Percentiles rank a stretch among this genome's conserved stretches.
These are phyloP conservation scores for Candida boidinii DNA, from an alignment of 805 yeast genomes.

Conservation along the genomic window DNA sequence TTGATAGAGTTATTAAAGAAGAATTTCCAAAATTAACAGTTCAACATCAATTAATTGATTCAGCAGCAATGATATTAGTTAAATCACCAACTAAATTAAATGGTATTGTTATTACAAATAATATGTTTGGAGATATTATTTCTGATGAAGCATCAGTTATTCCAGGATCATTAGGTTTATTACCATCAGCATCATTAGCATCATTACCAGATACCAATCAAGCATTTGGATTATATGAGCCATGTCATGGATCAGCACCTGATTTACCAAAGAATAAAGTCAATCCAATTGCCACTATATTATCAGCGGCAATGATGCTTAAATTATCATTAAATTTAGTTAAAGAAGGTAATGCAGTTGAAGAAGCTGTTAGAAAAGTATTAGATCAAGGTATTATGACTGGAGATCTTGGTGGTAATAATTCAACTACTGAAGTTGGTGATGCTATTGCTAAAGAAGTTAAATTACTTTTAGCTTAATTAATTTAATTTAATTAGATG, in stretches of 20 bases:
- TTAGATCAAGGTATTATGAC: conserved; percentile 83
- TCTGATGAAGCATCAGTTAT: conserved; percentile 97
- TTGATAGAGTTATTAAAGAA: conserved; percentile 68
- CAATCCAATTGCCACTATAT: conserved; percentile 90
- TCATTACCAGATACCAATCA: conserved; percentile 92
- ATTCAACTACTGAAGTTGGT: conserved; percentile 84
- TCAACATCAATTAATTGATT: conserved; percentile 94
- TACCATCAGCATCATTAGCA: conserved; percentile 94
- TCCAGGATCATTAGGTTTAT: conserved; percentile 93
- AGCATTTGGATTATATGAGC: conserved; percentile 96
- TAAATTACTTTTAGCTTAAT: conserved; percentile 21
- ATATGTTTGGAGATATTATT: conserved; percentile 98
- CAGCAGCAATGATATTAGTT: conserved; percentile 97
- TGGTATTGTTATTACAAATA: conserved; percentile 87
- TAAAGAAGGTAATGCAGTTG: conserved; percentile 82
- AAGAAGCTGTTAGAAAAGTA: conserved; percentile 77
- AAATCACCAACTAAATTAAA: conserved; percentile 86
- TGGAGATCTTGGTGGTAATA: conserved; percentile 83
- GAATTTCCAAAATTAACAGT: conserved; percentile 87
- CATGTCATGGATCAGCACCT: conserved; percentile 98
- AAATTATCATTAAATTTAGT: conserved; percentile 76
- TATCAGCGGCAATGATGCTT: conserved; percentile 97
- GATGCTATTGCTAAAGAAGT: conserved; percentile 82
- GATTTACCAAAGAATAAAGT: conserved; percentile 83
- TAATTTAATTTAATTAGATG: conserved; percentile 1